A percentile compares a stretch with the other conserved stretches of the same genome.
Evolutionary conservation across 805 yeast species (phyloP).

Genomic region (Lipomyces japonicus): DNA sequence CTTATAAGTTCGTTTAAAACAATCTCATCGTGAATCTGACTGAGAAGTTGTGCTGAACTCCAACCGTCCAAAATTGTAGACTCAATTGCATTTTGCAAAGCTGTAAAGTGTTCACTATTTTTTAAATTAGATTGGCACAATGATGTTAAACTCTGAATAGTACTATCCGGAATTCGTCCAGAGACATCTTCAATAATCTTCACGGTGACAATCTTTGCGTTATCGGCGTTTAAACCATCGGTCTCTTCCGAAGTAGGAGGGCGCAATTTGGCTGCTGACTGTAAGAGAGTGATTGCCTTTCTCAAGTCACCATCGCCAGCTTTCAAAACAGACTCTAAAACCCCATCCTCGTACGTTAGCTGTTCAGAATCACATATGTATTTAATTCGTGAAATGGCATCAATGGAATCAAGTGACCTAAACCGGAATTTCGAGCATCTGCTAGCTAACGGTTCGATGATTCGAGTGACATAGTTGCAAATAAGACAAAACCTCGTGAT

Average conservation of each 20-base stretch:
- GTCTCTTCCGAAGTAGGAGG: conserved; percentile 12
- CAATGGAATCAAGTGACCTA: conserved; percentile 64
- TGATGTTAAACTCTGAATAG: conserved; percentile 44
- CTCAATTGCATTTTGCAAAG: conserved; percentile 43
- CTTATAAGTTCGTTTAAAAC: conserved; percentile 51
- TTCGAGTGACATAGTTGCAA: conserved; percentile 94
- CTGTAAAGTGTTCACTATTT: conserved; percentile 27
- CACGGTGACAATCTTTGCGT: conserved; percentile 40
- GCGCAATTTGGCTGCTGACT: conserved; percentile 65
- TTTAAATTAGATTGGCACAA: conserved; percentile 31
- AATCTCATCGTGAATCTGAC: conserved; percentile 67
- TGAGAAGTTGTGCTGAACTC: conserved; percentile 69
- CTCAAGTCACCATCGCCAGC: conserved; percentile 88
- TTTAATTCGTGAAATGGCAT: conserved; percentile 65
- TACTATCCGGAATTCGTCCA: conserved; percentile 60
- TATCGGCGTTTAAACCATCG: neutral
- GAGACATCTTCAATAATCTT: conserved; percentile 63
- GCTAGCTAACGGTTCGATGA: conserved; percentile 93
- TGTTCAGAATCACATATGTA: conserved; percentile 56
- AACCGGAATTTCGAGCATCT: conserved; percentile 95
- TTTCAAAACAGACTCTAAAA: conserved; percentile 60
- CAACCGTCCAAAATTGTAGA: conserved; percentile 64
- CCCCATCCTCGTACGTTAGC: conserved; percentile 46
- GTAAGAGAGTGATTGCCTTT: conserved; percentile 85
- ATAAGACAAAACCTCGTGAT: conserved; percentile 91